A percentile compares a stretch with the other conserved stretches of the same genome.
phyloP scores from a whole-genome alignment of 2,329 filamentous ascomycete genomes.

The Fusarium camptoceras region DNA sequence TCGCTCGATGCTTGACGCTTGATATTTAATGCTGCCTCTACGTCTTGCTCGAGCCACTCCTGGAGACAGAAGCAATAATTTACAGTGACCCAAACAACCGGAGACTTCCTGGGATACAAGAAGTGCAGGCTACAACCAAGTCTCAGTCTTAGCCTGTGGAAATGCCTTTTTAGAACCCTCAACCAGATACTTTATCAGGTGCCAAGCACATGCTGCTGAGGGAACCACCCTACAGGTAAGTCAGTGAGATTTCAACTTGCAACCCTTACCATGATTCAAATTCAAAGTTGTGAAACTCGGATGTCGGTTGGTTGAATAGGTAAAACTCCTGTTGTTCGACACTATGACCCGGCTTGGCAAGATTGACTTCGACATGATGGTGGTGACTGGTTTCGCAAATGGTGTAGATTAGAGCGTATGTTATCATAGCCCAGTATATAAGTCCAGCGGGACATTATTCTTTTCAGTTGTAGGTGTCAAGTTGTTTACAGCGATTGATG shows the following conservation, averaged over 20 bases:
- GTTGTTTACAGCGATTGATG: constrained; percentile 50
- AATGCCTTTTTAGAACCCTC: not conserved
- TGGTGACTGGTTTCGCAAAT: not conserved
- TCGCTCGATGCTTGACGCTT: constrained; percentile 28
- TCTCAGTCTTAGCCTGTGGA: not conserved
- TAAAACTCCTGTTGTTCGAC: not conserved
- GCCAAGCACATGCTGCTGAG: not conserved
- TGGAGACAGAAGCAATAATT: not conserved
- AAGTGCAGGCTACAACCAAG: not conserved
- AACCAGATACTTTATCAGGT: not conserved
- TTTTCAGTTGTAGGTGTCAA: constrained; percentile 42
- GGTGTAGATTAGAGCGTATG: not conserved
- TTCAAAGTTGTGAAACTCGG: constrained; percentile 1
- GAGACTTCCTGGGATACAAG: not conserved
- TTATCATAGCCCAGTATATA: constrained; percentile 2
- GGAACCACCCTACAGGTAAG: constrained; percentile 21
- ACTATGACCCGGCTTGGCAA: not conserved
- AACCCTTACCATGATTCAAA: constrained; percentile 30
- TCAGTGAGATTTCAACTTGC: constrained; percentile 31
- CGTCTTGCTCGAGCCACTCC: not conserved
- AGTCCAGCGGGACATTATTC: constrained; percentile 19
- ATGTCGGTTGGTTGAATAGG: not conserved
- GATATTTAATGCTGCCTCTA: not conserved
- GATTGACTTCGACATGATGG: not conserved
- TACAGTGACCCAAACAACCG: not conserved